phyloP scores from a whole-genome alignment of 2,329 filamentous ascomycete genomes.

The Ascochyta pisi region DNA sequence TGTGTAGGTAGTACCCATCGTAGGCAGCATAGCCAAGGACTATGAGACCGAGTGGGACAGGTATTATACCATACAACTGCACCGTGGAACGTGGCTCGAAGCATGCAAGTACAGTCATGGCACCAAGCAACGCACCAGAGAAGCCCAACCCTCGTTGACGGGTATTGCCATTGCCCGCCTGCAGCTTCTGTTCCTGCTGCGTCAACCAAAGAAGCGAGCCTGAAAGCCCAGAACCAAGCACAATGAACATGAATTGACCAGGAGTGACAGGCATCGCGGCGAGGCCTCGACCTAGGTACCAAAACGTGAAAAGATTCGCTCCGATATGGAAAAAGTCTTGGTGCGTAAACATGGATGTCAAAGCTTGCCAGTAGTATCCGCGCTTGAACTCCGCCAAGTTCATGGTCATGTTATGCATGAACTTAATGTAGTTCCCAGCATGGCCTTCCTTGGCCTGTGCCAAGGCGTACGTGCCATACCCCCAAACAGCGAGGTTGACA shows the following conservation, averaged over 20 bases:
- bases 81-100: conserved; percentile 46
- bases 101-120: conserved; percentile 49
- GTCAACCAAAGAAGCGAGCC: conserved; percentile 30
- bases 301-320: conserved; percentile 53
- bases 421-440: conserved; percentile 16
- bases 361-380: conserved; percentile 47
- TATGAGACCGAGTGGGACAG: conserved; percentile 50
- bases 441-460: conserved; percentile 31
- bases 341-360: conserved; percentile 54
- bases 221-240: conserved; percentile 41
- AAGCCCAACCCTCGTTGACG: conserved; percentile 37
- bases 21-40: conserved; percentile 46
- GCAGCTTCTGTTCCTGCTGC: conserved; percentile 14
- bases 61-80: conserved; percentile 47
- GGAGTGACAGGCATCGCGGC: conserved; percentile 40
- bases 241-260: conserved; percentile 30
- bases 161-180: conserved; percentile 10
- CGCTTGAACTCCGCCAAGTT: conserved; percentile 35
- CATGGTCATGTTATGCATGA: conserved; percentile 44
- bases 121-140: conserved; percentile 52
- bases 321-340: conserved; percentile 43
- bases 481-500: conserved; percentile 51
- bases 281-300: conserved; percentile 47
- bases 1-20: conserved; percentile 50
- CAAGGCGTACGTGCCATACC: conserved; percentile 45